Percentiles rank a stretch among this genome's conserved stretches.
Conservation (phyloP, 208 protist genomes). For the Endotrypanum monterogeii region DNA sequence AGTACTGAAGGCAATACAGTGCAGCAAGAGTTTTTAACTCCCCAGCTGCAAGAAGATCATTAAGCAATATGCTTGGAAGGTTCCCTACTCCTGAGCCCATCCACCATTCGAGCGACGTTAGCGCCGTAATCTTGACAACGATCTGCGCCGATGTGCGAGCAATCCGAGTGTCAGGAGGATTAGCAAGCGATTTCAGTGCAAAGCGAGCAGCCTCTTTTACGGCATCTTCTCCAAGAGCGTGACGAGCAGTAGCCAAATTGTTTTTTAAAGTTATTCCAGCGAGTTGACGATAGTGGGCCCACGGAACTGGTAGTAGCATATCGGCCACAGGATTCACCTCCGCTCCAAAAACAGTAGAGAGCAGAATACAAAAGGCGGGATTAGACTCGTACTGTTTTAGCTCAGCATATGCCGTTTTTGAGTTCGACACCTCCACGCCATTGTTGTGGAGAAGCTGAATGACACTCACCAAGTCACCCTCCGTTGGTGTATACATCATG, state of each 20-base stretch:
- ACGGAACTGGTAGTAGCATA: constrained; percentile 46
- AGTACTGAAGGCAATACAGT: constrained; percentile 86
- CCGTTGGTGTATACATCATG: constrained; percentile 47
- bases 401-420: constrained; percentile 79
- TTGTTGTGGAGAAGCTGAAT: constrained; percentile 84
- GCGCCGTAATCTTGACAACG: constrained; percentile 74
- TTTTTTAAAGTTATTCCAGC: constrained; percentile 89
- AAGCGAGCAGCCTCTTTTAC: constrained; percentile 72
- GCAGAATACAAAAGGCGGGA: constrained; percentile 76
- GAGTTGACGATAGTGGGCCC: constrained; percentile 73
- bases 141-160: constrained; percentile 82
- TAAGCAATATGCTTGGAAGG: constrained; percentile 66
- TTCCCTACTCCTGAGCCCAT: constrained; percentile 48
- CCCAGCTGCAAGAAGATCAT: constrained; percentile 60
- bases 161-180: constrained; percentile 57
- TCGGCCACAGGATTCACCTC: constrained; percentile 53
- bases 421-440: constrained; percentile 80
- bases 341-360: constrained; percentile 66
- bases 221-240: constrained; percentile 72
- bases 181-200: constrained; percentile 51
- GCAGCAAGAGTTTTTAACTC: constrained; percentile 66
- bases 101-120: constrained; percentile 90
- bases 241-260: constrained; percentile 61
- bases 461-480: constrained; percentile 64
- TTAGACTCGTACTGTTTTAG: constrained; percentile 83